phyloP scores from a whole-genome alignment of 225 moss, liverwort and hornwort genomes.

The Polytrichum commune region DNA sequence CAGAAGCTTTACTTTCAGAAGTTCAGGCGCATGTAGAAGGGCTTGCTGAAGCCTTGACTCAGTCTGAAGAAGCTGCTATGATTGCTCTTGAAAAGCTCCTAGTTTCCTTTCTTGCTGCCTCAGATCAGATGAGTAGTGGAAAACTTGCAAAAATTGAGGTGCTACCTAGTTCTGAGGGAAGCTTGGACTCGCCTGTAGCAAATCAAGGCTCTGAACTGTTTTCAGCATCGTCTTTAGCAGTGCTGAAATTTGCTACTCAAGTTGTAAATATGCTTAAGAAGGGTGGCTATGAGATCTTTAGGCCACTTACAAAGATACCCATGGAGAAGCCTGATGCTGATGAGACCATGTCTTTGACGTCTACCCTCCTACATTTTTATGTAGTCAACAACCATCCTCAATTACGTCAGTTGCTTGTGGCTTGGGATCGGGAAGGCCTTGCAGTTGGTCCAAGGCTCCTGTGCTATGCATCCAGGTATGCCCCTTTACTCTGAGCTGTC shows the following conservation, averaged over 20 bases:
- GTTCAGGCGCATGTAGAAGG: conserved; percentile 70
- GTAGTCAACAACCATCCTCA: conserved; percentile 69
- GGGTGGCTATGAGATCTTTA: conserved; percentile 73
- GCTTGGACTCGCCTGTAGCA: conserved; percentile 20
- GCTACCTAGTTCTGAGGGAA: conserved; percentile 23
- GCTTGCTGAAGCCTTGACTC: conserved; percentile 62
- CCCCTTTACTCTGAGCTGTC: not conserved
- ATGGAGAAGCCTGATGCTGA: conserved; percentile 53
- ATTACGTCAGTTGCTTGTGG: conserved; percentile 74
- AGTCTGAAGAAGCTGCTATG: conserved; percentile 60
- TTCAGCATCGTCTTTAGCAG: conserved; percentile 42
- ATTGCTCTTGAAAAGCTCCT: conserved; percentile 70
- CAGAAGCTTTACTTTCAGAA: conserved; percentile 55
- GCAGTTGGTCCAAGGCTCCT: conserved; percentile 88
- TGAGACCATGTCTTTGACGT: conserved; percentile 68
- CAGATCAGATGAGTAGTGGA: conserved; percentile 61
- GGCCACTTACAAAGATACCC: conserved; percentile 52
- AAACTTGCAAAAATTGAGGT: conserved; percentile 53
- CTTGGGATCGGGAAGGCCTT: conserved; percentile 81
- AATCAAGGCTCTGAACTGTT: conserved; percentile 38
- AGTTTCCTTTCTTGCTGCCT: conserved; percentile 62
- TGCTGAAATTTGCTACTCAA: conserved; percentile 71
- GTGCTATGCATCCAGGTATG: conserved; percentile 78
- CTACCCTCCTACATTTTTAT: conserved; percentile 66
- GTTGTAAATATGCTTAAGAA: conserved; percentile 71